Evolutionary conservation across 2,329 filamentous ascomycete species (phyloP).

Genomic region (Botrytis paeoniae): DNA sequence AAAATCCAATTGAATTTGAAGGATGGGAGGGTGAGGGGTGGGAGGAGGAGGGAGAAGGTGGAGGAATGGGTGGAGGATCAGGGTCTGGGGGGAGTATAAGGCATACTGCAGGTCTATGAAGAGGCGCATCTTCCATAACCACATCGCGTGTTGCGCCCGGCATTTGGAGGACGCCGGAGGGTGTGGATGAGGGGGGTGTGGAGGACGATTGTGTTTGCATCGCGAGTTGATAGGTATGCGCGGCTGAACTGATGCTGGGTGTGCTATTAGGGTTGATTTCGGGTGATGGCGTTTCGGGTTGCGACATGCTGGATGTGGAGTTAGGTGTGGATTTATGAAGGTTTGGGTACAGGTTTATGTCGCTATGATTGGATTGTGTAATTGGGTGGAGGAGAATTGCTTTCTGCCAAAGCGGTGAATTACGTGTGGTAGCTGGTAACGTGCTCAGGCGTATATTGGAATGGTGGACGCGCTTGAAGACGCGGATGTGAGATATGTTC

Average conservation of each 20-base stretch:
- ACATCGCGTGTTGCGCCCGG: constrained; percentile 28
- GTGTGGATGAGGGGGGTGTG: constrained; percentile 13
- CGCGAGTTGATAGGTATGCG: constrained; percentile 32
- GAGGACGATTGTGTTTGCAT: constrained; percentile 32
- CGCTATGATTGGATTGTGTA: constrained; percentile 9
- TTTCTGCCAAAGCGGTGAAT: constrained; percentile 5
- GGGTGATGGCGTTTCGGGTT: constrained; percentile 22
- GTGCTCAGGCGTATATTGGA: not conserved
- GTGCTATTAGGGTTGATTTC: constrained; percentile 18
- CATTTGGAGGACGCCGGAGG: constrained; percentile 23
- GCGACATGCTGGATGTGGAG: constrained; percentile 25
- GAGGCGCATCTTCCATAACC: constrained; percentile 33
- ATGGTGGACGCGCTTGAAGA: not conserved
- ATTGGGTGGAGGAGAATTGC: not conserved
- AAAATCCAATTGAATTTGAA: constrained; percentile 8
- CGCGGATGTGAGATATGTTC: not conserved
- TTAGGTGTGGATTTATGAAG: constrained; percentile 10
- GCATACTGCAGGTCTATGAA: constrained; percentile 30
- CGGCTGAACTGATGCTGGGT: constrained; percentile 30
- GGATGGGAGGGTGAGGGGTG: not conserved
- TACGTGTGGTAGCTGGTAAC: not conserved
- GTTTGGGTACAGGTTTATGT: not conserved
- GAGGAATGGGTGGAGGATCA: not conserved
- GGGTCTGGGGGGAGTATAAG: constrained; percentile 5
- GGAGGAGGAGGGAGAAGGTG: not conserved